Percentiles rank a stretch among this genome's conserved stretches.
phyloP scores from a whole-genome alignment of 495 filamentous ascomycete genomes.

The Penicilliopsis zonata region DNA sequence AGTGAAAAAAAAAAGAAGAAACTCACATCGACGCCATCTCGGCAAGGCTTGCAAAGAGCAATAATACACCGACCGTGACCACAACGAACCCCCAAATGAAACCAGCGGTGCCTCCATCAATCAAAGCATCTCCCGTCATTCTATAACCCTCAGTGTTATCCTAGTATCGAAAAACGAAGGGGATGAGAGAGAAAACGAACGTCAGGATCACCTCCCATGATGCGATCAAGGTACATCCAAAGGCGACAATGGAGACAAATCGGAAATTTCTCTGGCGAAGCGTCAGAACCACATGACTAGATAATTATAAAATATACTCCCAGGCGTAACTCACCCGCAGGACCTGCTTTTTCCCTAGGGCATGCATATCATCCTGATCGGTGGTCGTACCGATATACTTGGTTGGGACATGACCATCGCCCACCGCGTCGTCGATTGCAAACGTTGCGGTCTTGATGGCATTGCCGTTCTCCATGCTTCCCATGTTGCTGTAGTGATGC shows the following conservation, averaged over 20 bases:
- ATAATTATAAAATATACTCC: background rate
- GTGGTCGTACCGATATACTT: constrained; percentile 28
- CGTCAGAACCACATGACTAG: background rate
- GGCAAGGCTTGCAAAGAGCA: constrained; percentile 39
- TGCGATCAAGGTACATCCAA: constrained; percentile 30
- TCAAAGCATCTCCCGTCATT: constrained; percentile 30
- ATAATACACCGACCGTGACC: constrained; percentile 31
- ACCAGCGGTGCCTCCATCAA: constrained; percentile 43
- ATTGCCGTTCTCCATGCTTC: too few relatives aligned
- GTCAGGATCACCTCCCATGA: constrained; percentile 37
- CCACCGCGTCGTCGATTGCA: too few relatives aligned
- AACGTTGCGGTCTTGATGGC: too few relatives aligned
- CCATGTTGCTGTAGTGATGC: too few relatives aligned
- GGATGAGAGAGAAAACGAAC: constrained; percentile 11
- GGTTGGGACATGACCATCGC: constrained; percentile 22
- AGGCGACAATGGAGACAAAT: constrained; percentile 37
- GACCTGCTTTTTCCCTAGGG: constrained; percentile 30
- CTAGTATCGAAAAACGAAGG: too few relatives aligned
- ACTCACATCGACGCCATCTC: constrained; percentile 39
- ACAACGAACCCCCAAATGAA: constrained; percentile 45
- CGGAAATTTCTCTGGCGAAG: constrained; percentile 34
- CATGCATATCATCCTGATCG: constrained; percentile 30
- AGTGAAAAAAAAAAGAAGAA: background rate
- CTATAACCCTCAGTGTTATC: too few relatives aligned
- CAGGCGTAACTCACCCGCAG: constrained; percentile 18